Evolutionary conservation across 2,329 filamentous ascomycete species (phyloP), one percentile per base, ranked within the genome.

Genomic region (Alternaria gaisen): DNA sequence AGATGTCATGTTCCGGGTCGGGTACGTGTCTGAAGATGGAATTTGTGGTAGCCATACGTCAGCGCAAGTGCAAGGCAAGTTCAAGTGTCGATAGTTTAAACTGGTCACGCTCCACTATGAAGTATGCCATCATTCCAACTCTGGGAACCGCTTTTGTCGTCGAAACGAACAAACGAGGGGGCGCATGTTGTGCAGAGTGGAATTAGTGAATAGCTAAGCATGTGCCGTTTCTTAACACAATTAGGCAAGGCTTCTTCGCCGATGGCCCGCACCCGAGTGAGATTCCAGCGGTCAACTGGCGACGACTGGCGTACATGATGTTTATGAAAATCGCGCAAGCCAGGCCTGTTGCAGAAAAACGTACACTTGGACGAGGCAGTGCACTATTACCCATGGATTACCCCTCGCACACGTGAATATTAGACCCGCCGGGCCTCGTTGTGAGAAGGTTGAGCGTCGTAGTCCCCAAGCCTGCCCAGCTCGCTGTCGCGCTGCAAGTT

Each of bases 301-400:
- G 47, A 59, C 38, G 44, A 56, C 58, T 60, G 58, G 58, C 54
- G 58, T 61, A 61, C 53, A 58, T 58, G 51, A 34, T 41, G 50
- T 48, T 46, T 47, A 56, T 40, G 54, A 61, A 61, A 61, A 61
- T 61, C 47, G 20, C 58, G 53, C 58, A 61, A 61, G 58, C 58
- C 58, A 61, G 58, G 32, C 58, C 58, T 48, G 41, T 58, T 61
- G 41, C 54, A 57, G 54, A 47, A 61, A 61, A 54, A 50, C 47
- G 53, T 58, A 61, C 53, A 57, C 48, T 22, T 43, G 32, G 54
- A 38, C 53, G 47, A 56, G 58, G 58, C 58, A 53, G 58, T 61
- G 58, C 58, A 61, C 44, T 20, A 47, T 50, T 24, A 42, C 47
- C 56, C 56, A 55, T 55, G 56, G 56, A 18, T 47, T 41, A 48